phyloP scores from a whole-genome alignment of 768 basidiomycete genomes.

The Trametopsis cervina region DNA sequence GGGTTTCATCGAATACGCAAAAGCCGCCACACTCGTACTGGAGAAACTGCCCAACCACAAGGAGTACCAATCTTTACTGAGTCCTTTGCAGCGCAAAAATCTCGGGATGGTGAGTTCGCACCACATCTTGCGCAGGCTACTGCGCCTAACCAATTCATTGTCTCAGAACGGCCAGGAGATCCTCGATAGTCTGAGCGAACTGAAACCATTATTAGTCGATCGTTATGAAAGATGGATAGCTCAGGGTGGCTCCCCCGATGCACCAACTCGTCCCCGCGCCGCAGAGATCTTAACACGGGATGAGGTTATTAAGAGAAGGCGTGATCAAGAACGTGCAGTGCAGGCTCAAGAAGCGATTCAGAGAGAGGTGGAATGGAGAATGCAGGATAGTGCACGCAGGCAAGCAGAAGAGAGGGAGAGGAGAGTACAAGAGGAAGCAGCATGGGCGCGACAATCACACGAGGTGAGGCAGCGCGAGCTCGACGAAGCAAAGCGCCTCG shows the following conservation, averaged over 20 bases:
- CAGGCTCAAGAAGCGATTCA: slow-evolving; percentile 32
- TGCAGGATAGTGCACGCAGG: slow-evolving; percentile 18
- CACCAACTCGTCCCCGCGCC: slow-evolving; percentile 8
- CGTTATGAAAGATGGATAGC: slow-evolving; percentile 44
- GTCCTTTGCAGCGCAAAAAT: slow-evolving; percentile 52
- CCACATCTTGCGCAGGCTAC: neutral
- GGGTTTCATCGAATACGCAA: slow-evolving; percentile 69
- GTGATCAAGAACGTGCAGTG: slow-evolving; percentile 29
- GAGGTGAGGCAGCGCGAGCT: slow-evolving; percentile 17
- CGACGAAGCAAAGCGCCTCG: slow-evolving; percentile 14
- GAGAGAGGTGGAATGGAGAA: slow-evolving; percentile 29
- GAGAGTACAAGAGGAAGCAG: slow-evolving; percentile 14
- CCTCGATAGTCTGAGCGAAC: slow-evolving; percentile 52
- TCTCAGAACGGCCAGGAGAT: slow-evolving; percentile 69
- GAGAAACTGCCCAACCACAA: slow-evolving; percentile 72
- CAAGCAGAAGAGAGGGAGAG: slow-evolving; percentile 19
- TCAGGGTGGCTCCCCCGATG: slow-evolving; percentile 9
- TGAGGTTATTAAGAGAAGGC: slow-evolving; percentile 20
- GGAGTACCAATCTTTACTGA: slow-evolving; percentile 54
- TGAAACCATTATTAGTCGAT: slow-evolving; percentile 59
- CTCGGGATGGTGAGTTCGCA: slow-evolving; percentile 54
- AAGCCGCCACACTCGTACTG: slow-evolving; percentile 69
- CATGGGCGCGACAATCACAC: slow-evolving; percentile 13
- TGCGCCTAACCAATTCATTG: slow-evolving; percentile 12
- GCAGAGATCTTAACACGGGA: slow-evolving; percentile 17